Evolutionary conservation across 2,329 filamentous ascomycete species (phyloP).

Genomic region (Cordyceps cicadae): DNA sequence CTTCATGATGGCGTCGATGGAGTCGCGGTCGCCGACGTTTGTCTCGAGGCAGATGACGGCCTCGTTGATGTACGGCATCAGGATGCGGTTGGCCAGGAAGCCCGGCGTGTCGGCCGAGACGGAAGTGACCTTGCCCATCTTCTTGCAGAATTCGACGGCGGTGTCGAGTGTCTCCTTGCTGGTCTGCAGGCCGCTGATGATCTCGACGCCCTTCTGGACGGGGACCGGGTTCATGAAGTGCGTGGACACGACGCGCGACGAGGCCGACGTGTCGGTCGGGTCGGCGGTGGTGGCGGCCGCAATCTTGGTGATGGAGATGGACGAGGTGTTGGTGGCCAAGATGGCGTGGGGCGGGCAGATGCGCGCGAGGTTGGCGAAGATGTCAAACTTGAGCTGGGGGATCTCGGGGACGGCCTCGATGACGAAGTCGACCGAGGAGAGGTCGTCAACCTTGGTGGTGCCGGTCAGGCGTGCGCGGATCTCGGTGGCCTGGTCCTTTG

Average conservation of each 20-base stretch:
- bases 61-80: conserved; percentile 99
- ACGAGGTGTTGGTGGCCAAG: conserved; percentile 96
- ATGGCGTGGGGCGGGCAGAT: conserved; percentile 80
- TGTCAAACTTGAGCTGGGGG: conserved; percentile 73
- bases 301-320: conserved; percentile 93
- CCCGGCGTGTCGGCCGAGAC: conserved; percentile 84
- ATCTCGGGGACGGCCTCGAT: conserved; percentile 98
- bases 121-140: conserved; percentile 88
- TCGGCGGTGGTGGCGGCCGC: conserved; percentile 76
- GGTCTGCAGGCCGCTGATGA: conserved; percentile 90
- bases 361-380: conserved; percentile 75
- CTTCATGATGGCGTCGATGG: conserved; percentile 98
- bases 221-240: conserved; percentile 99
- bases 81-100: conserved; percentile 90
- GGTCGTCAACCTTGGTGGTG: conserved; percentile 65
- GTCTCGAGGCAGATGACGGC: conserved; percentile 94
- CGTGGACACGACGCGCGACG: conserved; percentile 84
- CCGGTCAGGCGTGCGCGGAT: conserved; percentile 61
- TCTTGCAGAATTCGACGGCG: conserved; percentile 76
- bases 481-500: conserved; percentile 69
- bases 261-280: conserved; percentile 69
- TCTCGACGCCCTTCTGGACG: conserved; percentile 93
- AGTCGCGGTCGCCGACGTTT: conserved; percentile 76
- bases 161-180: conserved; percentile 72
- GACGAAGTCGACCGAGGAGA: conserved; percentile 85